A percentile compares a stretch with the other conserved stretches of the same genome.
Evolutionary conservation across 2,329 filamentous ascomycete species (phyloP).

Genomic region (Neoscytalidium dimidiatum): DNA sequence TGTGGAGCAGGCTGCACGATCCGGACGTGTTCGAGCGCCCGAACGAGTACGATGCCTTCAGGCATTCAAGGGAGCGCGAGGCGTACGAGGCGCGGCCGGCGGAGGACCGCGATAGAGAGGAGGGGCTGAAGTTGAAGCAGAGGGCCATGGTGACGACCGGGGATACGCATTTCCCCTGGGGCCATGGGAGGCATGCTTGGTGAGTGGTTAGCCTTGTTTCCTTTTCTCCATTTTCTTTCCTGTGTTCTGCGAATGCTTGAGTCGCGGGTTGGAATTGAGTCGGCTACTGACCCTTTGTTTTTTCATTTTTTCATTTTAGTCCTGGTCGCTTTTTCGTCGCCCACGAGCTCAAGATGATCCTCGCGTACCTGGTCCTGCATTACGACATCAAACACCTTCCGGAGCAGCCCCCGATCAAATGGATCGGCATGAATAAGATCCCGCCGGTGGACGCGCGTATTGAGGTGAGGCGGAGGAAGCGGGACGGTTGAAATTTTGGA

Average conservation of each 20-base stretch:
- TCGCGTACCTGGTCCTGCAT: conserved; percentile 21
- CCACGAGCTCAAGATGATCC: conserved; percentile 23
- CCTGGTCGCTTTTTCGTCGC: conserved; percentile 22
- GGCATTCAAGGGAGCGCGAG: conserved; percentile 30
- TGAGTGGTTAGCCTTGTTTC: conserved; percentile 2
- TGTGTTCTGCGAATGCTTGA: not conserved
- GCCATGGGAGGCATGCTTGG: conserved; percentile 34
- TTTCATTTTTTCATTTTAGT: not conserved
- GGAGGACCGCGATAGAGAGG: not conserved
- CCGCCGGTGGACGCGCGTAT: not conserved
- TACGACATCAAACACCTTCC: conserved; percentile 23
- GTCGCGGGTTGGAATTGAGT: no score
- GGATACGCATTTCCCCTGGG: conserved; percentile 30
- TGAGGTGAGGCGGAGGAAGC: conserved; percentile 4
- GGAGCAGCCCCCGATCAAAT: conserved; percentile 18
- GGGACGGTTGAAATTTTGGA: not conserved
- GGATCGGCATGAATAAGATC: conserved; percentile 11
- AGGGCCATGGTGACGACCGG: conserved; percentile 28
- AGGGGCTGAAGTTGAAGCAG: conserved; percentile 7
- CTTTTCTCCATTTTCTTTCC: not conserved
- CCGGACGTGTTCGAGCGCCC: conserved; percentile 30
- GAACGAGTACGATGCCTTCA: conserved; percentile 32
- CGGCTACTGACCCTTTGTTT: not conserved
- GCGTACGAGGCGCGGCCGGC: conserved; percentile 15
- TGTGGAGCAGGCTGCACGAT: conserved; percentile 38